phyloP scores from a whole-genome alignment of 345 rosid species.

The Gynandropsis gynandra region DNA sequence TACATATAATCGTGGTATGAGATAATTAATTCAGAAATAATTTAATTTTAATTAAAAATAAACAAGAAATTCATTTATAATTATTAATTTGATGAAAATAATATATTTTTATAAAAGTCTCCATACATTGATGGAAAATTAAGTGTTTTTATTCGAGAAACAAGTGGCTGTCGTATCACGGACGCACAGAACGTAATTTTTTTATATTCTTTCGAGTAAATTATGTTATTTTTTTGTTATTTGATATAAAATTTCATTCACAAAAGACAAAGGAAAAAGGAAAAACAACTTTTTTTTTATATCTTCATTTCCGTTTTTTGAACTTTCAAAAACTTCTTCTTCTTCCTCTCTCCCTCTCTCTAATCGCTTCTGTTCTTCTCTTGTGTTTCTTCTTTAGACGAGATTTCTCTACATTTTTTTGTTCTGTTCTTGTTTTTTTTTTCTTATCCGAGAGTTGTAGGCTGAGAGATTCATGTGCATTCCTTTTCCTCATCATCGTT shows the following conservation, averaged over 20 bases:
- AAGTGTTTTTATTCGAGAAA: too few species aligned
- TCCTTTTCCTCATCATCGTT: background rate
- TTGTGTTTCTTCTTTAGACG: background rate
- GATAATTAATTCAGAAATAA: too few species aligned
- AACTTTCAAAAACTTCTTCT: slow-evolving; percentile 52
- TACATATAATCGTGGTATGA: too few species aligned
- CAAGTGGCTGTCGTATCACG: slow-evolving; percentile 31
- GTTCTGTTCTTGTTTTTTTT: background rate
- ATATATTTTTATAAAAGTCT: too few species aligned
- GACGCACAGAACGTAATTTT: slow-evolving; percentile 25
- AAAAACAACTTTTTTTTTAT: background rate
- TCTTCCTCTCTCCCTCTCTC: background rate
- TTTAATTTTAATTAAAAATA: too few species aligned
- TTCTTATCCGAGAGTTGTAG: background rate
- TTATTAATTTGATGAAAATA: too few species aligned
- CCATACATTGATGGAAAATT: too few species aligned
- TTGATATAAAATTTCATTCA: too few species aligned
- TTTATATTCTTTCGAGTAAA: too few species aligned
- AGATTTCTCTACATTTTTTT: slow-evolving; percentile 25
- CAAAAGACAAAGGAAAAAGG: too few species aligned
- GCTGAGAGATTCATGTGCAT: background rate
- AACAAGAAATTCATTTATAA: background rate
- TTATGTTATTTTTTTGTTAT: background rate
- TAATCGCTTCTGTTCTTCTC: background rate
- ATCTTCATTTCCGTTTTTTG: slow-evolving; percentile 37